These are phyloP conservation scores for Calamus simplicifolius DNA, from an alignment of 176 grass and related monocot genomes.

Conservation along the genomic window DNA sequence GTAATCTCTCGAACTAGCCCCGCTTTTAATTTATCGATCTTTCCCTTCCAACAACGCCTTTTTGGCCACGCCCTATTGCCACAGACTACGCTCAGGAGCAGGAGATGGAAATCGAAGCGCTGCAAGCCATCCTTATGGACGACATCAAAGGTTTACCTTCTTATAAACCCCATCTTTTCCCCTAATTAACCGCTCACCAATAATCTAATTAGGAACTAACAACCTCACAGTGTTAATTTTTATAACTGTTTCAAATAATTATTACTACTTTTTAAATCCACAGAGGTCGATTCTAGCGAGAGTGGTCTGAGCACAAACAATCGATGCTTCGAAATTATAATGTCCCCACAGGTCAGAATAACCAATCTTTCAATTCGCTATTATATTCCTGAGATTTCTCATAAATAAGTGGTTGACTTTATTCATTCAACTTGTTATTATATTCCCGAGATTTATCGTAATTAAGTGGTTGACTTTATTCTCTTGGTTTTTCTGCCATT, in stretches of 20 bases:
- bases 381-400: neutral
- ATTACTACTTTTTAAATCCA: neutral
- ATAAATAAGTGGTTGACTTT: too few relatives aligned
- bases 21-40: too few relatives aligned
- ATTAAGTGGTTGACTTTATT: too few relatives aligned
- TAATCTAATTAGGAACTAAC: too few relatives aligned
- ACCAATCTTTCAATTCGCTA: neutral
- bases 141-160: conserved; percentile 54
- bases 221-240: too few relatives aligned
- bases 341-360: conserved; percentile 60
- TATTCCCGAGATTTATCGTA: too few relatives aligned
- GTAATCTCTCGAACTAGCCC: too few relatives aligned
- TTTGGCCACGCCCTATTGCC: neutral
- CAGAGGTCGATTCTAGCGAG: conserved; percentile 84
- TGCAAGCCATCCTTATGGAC: conserved; percentile 96
- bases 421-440: neutral
- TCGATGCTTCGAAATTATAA: conserved; percentile 74
- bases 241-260: too few relatives aligned
- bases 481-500: too few relatives aligned
- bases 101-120: conserved; percentile 94
- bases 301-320: conserved; percentile 65
- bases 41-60: too few relatives aligned
- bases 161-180: neutral
- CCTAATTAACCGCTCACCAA: too few relatives aligned
- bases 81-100: conserved; percentile 88